Evolutionary conservation across 1,139 yeast species (phyloP), one percentile per base, ranked within the genome.

Genomic region (Meyerozyma guilliermondii): DNA sequence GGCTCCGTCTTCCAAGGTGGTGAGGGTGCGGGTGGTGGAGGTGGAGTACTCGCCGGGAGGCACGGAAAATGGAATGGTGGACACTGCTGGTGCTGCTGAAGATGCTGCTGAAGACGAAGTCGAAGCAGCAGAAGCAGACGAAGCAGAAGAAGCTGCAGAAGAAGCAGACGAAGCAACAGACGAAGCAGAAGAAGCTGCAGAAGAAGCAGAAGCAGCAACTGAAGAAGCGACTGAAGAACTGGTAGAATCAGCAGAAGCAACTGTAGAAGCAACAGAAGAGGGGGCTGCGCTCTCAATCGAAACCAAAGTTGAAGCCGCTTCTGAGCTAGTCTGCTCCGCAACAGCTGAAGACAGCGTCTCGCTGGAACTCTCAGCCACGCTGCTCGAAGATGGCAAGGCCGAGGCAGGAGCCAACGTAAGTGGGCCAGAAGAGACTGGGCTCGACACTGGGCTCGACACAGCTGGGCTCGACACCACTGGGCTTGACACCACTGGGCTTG

Each of bases 181-280:
- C 4, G 22, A 18, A 27, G 49, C 22, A n/a, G 45, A 27, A 39
- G 50, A 26, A 5, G 43, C 39, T 18, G 22, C 47, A 29, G 42
- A 23, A 24, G 49, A 26, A 33, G 51, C 31, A 33, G 47, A 13
- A 29, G 45, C 29, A 7, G 24, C 40, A 13, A 39, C 44, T 35
- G 44, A 39, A 17, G 50, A 33, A n/a, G n/a, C n/a, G n/a, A n/a
- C n/a, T n/a, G n/a, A n/a, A n/a, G n/a, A n/a, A n/a, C n/a, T n/a
- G n/a, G n/a, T n/a, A n/a, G n/a, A n/a, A 3, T 13, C 26, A 14
- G 3, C 23, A 3, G 16, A 38, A 14, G 11, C 28, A 26, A n/a
- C 13, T 2, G 36, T 31, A 11, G 48, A 29, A n/a, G 43, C 20
- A n/a, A 5, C 39, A 13, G 11, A 10, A 26, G 28, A 10, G 8